Evolutionary conservation across 139 green algal species (phyloP).

Genomic region (Chlorella ohadii): DNA sequence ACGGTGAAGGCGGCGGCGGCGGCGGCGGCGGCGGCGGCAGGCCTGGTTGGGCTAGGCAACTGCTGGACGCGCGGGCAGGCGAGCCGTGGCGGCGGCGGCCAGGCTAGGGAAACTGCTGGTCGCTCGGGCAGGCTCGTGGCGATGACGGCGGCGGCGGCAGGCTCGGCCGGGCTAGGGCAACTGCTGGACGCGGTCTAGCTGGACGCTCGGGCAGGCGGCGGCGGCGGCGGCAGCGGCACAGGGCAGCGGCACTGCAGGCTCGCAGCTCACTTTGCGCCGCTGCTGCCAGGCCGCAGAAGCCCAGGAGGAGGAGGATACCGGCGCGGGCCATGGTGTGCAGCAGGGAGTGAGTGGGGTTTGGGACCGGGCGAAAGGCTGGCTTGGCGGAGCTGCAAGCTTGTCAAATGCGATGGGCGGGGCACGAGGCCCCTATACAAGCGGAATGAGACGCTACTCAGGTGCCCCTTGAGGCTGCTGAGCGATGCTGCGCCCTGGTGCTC

Average conservation of each 20-base stretch:
- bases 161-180: neutral
- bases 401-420: neutral
- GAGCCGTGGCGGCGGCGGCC: neutral
- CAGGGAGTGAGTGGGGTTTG: neutral
- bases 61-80: neutral
- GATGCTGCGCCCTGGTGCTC: no score
- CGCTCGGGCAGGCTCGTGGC: no score
- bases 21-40: no score
- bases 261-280: constrained; percentile 15
- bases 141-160: no score
- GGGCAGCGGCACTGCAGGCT: neutral
- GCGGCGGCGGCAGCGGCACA: neutral
- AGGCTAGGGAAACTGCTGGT: neutral
- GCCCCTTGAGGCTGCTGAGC: neutral
- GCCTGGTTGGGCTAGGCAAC: neutral
- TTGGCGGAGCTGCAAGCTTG: neutral
- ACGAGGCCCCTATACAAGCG: neutral
- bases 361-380: neutral
- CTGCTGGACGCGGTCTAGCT: neutral
- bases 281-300: constrained; percentile 18
- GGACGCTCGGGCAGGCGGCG: neutral
- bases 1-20: neutral
- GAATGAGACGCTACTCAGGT: no score
- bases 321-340: neutral
- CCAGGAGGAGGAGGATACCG: constrained; percentile 3